Evolutionary conservation across 805 yeast genomes (phyloP).

Genomic region (Kurtzmaniella fragi): DNA sequence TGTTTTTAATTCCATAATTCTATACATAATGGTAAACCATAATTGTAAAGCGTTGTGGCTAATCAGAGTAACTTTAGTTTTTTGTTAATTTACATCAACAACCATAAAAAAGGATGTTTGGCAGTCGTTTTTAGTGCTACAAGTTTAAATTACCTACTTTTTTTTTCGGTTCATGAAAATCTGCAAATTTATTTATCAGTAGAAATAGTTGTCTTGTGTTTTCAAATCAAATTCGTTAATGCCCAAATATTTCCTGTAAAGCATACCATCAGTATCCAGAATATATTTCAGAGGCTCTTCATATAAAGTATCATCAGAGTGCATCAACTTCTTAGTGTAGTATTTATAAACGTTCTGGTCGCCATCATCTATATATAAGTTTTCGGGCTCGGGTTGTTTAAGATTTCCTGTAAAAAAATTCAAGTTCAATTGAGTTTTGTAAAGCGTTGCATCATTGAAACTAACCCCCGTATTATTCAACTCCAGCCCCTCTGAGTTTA

Average conservation of each 20-base stretch:
- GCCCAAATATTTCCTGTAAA: constrained; percentile 22
- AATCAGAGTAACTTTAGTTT: no score
- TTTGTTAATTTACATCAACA: no score
- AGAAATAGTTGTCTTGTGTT: constrained; percentile 26
- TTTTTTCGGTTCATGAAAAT: no score
- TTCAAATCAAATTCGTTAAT: constrained; percentile 17
- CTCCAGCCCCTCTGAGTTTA: neutral
- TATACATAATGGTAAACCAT: no score
- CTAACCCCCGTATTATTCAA: constrained; percentile 1
- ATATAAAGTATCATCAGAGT: neutral
- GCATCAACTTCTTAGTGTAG: constrained; percentile 6
- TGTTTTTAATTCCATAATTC: no score
- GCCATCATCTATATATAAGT: neutral
- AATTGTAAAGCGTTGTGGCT: no score
- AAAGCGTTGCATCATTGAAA: constrained; percentile 7
- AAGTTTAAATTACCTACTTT: no score
- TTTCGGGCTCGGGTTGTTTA: neutral
- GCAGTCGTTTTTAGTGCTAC: no score
- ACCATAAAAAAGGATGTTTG: no score
- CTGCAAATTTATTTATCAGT: neutral
- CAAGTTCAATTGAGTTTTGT: constrained; percentile 8
- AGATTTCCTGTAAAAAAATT: neutral
- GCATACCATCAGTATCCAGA: constrained; percentile 9
- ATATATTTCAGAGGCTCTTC: neutral
- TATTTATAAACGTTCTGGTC: constrained; percentile 12